Evolutionary conservation across 768 basidiomycete species (phyloP).

Genomic region (Sporobolomyces roseus): DNA sequence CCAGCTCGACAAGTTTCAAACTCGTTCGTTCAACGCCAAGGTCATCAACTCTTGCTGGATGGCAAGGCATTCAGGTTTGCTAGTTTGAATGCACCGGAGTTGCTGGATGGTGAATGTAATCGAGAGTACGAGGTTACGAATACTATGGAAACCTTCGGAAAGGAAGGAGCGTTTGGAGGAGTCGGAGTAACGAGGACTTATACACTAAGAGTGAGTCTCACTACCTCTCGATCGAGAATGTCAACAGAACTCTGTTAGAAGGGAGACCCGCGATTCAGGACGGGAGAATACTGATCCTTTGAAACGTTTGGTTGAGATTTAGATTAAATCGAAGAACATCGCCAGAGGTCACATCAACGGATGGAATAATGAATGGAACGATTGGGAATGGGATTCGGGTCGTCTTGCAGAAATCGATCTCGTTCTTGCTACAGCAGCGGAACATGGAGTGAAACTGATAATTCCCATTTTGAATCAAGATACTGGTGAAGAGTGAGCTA

Average conservation of each 20-base stretch:
- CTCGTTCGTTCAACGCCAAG: constrained; percentile 30
- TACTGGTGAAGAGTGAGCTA: constrained; percentile 33
- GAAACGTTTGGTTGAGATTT: too few species aligned
- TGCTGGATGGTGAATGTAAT: constrained; percentile 41
- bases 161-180: constrained; percentile 10
- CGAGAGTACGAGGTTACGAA: constrained; percentile 39
- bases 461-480: constrained; percentile 44
- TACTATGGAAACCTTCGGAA: constrained; percentile 36
- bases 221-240: too few species aligned
- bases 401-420: constrained; percentile 31
- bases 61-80: constrained; percentile 42
- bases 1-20: background rate
- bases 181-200: constrained; percentile 39
- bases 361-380: constrained; percentile 35
- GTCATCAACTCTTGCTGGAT: constrained; percentile 23
- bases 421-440: constrained; percentile 31
- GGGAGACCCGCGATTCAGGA: too few species aligned
- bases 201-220: constrained; percentile 31
- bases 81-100: constrained; percentile 42
- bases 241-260: background rate
- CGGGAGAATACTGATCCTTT: background rate
- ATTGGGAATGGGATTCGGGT: constrained; percentile 40
- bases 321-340: constrained; percentile 36
- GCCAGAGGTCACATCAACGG: constrained; percentile 41
- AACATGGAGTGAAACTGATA: constrained; percentile 38